Evolutionary conservation across 176 grass and related monocot species (phyloP).

Genomic region (Bonia amplexicaulis): DNA sequence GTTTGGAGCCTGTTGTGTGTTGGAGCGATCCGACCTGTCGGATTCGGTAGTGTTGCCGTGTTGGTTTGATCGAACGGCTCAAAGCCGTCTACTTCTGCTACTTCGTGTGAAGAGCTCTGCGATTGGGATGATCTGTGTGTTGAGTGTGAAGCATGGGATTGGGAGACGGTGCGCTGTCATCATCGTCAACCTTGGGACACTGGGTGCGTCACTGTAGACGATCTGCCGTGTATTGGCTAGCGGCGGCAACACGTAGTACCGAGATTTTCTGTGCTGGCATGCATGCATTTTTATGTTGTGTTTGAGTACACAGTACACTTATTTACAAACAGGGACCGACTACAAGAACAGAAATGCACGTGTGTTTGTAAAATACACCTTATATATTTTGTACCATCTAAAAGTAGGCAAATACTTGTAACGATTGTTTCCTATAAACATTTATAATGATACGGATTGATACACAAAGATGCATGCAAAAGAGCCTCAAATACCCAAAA

Average conservation of each 20-base stretch:
- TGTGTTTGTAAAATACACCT: neutral
- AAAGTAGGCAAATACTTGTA: neutral
- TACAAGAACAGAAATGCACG: neutral
- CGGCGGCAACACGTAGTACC: neutral
- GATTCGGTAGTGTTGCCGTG: neutral
- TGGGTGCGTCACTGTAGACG: neutral
- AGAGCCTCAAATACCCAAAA: no score
- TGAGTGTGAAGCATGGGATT: neutral
- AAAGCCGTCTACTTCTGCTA: neutral
- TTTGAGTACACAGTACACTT: neutral
- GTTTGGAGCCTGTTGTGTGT: neutral
- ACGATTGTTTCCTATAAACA: neutral
- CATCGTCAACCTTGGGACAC: neutral
- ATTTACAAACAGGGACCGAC: neutral
- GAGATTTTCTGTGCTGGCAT: neutral
- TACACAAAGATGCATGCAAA: neutral
- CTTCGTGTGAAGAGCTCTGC: neutral
- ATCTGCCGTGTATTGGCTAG: neutral
- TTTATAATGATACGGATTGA: neutral
- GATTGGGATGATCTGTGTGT: neutral
- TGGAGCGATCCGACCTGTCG: neutral
- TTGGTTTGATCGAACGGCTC: neutral
- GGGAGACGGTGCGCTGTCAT: neutral
- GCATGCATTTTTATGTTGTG: neutral
- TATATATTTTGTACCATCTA: neutral